These are phyloP conservation scores for Xylaria polymorpha DNA, from an alignment of 2,329 filamentous ascomycete species.

Conservation along the genomic window DNA sequence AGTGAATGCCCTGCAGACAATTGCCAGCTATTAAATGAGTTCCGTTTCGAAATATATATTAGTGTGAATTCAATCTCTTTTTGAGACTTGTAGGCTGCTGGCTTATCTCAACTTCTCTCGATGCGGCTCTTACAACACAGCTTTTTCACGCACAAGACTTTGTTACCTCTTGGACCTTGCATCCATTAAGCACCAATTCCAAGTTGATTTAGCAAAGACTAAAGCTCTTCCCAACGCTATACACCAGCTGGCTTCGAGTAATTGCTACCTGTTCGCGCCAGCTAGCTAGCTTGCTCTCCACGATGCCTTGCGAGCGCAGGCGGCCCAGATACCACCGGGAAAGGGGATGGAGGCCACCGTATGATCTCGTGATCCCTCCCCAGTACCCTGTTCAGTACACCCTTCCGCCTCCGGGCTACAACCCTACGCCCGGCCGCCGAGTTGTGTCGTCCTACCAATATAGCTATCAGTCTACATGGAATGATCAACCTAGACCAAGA, in stretches of 20 bases:
- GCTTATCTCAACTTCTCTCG: neutral
- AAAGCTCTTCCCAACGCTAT: neutral
- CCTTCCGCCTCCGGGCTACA: neutral
- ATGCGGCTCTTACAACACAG: neutral
- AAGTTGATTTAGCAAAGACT: neutral
- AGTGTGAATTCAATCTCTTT: neutral
- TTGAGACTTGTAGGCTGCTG: neutral
- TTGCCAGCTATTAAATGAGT: neutral
- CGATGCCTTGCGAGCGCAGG: constrained; percentile 8
- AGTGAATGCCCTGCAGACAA: neutral
- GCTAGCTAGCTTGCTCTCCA: neutral
- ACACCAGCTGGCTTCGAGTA: neutral
- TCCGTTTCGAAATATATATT: neutral
- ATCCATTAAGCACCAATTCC: neutral
- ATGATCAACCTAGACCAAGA: neutral
- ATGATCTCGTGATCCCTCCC: constrained; percentile 12
- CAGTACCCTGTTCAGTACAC: constrained; percentile 5
- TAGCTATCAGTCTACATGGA: neutral
- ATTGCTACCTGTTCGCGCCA: neutral
- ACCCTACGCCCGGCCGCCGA: neutral
- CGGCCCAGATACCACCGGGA: constrained; percentile 17
- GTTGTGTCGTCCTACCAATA: neutral
- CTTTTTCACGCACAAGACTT: neutral
- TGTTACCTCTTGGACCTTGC: neutral
- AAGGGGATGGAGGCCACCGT: constrained; percentile 23